Evolutionary conservation across 176 grass and related monocot species (phyloP), one percentile per base, ranked within the genome.

Genomic region (Phoenix roebelenii): DNA sequence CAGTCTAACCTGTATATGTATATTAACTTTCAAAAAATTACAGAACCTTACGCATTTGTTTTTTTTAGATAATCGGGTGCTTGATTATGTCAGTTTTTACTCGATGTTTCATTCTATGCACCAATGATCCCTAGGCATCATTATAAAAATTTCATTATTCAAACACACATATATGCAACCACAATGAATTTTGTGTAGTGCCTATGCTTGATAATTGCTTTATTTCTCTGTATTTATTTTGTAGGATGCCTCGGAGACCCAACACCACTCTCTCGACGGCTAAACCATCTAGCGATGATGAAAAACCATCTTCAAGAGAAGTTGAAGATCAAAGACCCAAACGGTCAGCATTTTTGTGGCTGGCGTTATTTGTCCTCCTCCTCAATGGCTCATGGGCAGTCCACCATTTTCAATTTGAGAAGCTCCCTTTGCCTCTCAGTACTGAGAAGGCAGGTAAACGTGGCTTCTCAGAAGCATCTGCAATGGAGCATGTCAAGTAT

Each of bases 401-500:
- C 64, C 85, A 92, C 72, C 64, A 79, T 61, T 30, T 74, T 57
- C 87, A 98, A 61, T 83, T 82, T 56, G 79, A 54, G 65, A 92
- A 48, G 76, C 81, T 98, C 59, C 87, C 87, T 77, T 66, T 72
- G 23, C 87, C 93, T 71, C 87, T 98, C 50, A 49, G 64, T 52
- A 70, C 81, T 12, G 84, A 83, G 54, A 78, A 85, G 60, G 87
- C 84, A 63, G 81, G 87, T 52, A 98, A 89, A 52, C 71, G 93
- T 19, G 93, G 93, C 10, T 98, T 98, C 70, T 92, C 93, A 19
- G 87, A 98, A 79, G 60, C 57, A 59, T 98, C 87, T 4, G 84
- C 93, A 2, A 75, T 92, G 65, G 63, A 81, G 63, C 93, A 98
- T 73, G 93, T 98, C 9, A 80, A 83, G 25, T 76, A 82, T 67